phyloP scores from a whole-genome alignment of 306 rosid genomes.

The Elaeagnus macrophylla region DNA sequence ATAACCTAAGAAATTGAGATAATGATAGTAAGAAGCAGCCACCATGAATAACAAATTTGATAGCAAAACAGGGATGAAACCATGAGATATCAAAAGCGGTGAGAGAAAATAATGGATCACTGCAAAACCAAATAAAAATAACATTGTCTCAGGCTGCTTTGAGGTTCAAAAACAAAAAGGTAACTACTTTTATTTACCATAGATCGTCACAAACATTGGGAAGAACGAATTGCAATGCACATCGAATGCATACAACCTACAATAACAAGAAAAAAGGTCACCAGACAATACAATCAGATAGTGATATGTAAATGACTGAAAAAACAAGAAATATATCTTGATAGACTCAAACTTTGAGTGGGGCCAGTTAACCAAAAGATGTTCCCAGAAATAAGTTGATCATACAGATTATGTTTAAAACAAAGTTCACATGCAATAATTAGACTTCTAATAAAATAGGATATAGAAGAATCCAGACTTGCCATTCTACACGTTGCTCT shows the following conservation, averaged over 20 bases:
- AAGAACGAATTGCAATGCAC: constrained; percentile 99
- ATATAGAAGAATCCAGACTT: constrained; percentile 21
- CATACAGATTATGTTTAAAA: not conserved
- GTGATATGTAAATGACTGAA: not conserved
- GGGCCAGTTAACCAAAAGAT: not conserved
- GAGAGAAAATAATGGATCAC: constrained; percentile 94
- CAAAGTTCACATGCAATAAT: not conserved
- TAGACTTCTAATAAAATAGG: constrained; percentile 4
- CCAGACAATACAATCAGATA: constrained; percentile 3
- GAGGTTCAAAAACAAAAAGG: constrained; percentile 7
- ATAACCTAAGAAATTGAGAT: constrained; percentile 95
- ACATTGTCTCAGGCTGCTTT: constrained; percentile 9
- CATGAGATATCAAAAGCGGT: constrained; percentile 91
- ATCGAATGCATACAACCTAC: constrained; percentile 96
- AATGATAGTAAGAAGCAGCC: constrained; percentile 90
- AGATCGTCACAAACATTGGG: constrained; percentile 87
- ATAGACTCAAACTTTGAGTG: not conserved
- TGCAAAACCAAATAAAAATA: constrained; percentile 43
- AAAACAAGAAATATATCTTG: constrained; percentile 1
- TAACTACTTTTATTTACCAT: constrained; percentile 43
- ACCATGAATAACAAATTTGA: constrained; percentile 95
- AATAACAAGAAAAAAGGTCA: constrained; percentile 16
- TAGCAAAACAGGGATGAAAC: constrained; percentile 79
- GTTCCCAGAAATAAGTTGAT: not conserved
- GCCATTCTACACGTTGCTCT: constrained; percentile 99